Base-by-base conservation (phyloP, 345 rosid genomes). In the Boechera divaricarpa region DNA sequence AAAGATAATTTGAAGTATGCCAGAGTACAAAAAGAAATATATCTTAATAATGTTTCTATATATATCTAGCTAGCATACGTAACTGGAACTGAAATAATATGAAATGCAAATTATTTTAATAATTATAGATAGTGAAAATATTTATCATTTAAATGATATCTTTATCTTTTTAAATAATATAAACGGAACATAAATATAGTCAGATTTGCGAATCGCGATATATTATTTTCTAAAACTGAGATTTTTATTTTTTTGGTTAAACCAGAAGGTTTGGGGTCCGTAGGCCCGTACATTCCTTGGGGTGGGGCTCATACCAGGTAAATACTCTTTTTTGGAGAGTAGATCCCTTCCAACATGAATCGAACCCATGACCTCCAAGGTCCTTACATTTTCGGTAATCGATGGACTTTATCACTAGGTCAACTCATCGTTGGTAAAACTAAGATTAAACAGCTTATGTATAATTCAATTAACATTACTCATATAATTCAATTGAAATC, bases 1-100 rank as follows among this genome's bases (percentile, higher is more conserved):
- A 4, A 32, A 36, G 26, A 39, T 9, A 18, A 76, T 58, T 58
- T 67, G 47, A 75, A 26, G 52, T 74, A 10, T 16, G 39, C 6
- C 21, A 3, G 31, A 73, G 9, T 54, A 42, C 41, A 31, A 42
- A 11, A 73, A 12, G 4, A 63, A 41, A 13, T 15, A 28, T 31
- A 31, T 44, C 8, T 55, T 38, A 35, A 33, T 33, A 45, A 33
- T 36, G 35, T 55, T 54, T 33, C 6, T 55, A n/a, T 45, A 28
- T 1, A 2, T 28, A 12, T 15, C 13, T 33, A 39, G 39, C 28
- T 26, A 38, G 8, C 24, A 29, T 15, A 47, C 4, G 61, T 36
- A 36, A 16, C 6, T 61, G 4, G 51, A 61, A 36, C 4, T 26
- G 2, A 32, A 39, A 12, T 32, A 2, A 11, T 16, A 63, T 31